A percentile compares a stretch with the other conserved stretches of the same genome.
Conservation (phyloP, 176 grass and related monocot genomes). For the Dendrocalamus sinicus region DNA sequence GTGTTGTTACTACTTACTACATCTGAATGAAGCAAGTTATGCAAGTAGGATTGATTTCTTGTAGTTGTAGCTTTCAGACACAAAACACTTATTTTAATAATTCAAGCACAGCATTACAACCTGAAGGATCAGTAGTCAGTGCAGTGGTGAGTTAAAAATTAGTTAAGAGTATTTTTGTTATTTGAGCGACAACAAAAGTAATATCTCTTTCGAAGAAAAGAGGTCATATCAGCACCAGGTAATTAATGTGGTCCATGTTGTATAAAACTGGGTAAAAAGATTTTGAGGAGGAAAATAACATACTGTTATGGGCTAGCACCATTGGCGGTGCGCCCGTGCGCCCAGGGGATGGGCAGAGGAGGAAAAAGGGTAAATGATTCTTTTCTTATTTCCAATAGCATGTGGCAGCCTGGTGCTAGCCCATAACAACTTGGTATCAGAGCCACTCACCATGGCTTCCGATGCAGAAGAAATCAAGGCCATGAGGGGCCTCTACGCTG, state of each 20-base stretch:
- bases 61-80: conserved; percentile 21
- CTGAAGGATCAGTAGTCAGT: conserved; percentile 27
- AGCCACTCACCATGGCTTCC: too few species aligned
- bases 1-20: neutral
- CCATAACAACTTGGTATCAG: too few species aligned
- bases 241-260: neutral
- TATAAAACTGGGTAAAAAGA: neutral
- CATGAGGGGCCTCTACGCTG: too few species aligned
- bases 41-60: neutral
- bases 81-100: neutral
- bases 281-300: conserved; percentile 6
- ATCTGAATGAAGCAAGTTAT: conserved; percentile 26
- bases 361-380: too few species aligned
- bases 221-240: neutral
- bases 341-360: too few species aligned
- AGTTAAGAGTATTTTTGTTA: neutral
- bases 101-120: conserved; percentile 21
- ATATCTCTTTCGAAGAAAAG: conserved; percentile 2
- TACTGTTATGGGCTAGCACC: too few species aligned
- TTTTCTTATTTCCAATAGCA: too few species aligned
- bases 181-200: conserved; percentile 10
- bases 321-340: too few species aligned
- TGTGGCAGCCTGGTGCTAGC: too few species aligned
- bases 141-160: neutral
- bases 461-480: too few species aligned